Percentiles rank a stretch among this genome's conserved stretches.
Evolutionary conservation across 495 filamentous ascomycete genomes (phyloP).

Genomic region (Xylaria flabelliformis): DNA sequence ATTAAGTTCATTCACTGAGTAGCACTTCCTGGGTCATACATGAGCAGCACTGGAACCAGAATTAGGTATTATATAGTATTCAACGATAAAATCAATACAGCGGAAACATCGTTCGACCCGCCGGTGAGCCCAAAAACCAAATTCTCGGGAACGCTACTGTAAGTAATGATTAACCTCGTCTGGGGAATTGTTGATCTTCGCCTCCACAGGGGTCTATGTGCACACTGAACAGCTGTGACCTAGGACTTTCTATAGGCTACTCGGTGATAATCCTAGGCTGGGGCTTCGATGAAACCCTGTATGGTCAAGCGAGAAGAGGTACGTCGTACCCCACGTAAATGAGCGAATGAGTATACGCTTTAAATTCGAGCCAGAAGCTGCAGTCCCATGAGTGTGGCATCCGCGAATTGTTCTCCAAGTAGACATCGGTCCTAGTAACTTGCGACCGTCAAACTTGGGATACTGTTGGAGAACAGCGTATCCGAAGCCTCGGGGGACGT

Average conservation of each 20-base stretch:
- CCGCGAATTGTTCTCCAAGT: not conserved
- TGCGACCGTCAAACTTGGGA: not conserved
- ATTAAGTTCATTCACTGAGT: not conserved
- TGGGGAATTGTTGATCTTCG: not conserved
- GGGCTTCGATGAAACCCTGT: not conserved
- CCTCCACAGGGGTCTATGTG: not conserved
- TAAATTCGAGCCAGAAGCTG: not conserved
- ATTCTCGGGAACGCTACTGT: conserved; percentile 22
- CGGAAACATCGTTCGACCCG: not conserved
- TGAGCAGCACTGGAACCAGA: not conserved
- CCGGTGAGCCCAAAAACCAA: conserved; percentile 19
- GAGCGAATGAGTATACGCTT: not conserved
- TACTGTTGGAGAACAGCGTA: not conserved
- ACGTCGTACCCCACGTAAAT: conserved; percentile 15
- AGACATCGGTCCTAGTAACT: not conserved
- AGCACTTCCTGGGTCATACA: not conserved
- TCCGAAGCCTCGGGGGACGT: not conserved
- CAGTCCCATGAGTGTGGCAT: not conserved
- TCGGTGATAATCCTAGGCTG: not conserved
- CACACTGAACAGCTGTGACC: not conserved
- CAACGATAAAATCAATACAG: not conserved
- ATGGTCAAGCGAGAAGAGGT: conserved; percentile 4
- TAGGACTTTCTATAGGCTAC: not conserved
- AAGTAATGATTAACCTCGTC: not conserved
- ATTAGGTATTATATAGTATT: not conserved